Percentiles rank a stretch among this genome's conserved stretches.
Evolutionary conservation across 306 rosid species (phyloP).

Genomic region (Quercus gilva): DNA sequence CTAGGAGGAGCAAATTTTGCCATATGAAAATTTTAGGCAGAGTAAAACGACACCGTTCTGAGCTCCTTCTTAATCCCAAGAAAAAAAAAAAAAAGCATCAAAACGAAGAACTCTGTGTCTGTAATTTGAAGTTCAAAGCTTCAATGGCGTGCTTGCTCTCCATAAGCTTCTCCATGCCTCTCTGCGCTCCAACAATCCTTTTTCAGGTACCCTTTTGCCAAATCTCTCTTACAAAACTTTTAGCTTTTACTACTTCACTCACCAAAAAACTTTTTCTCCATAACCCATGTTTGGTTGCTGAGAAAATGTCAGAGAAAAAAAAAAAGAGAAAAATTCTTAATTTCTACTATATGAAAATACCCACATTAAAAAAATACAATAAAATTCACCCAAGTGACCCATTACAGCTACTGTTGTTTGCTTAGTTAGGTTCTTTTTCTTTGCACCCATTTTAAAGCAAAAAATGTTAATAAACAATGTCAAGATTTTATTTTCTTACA

Average conservation of each 20-base stretch:
- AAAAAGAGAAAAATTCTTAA: background rate
- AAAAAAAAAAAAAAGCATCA: background rate
- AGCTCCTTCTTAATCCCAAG: background rate
- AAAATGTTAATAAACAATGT: too few relatives aligned
- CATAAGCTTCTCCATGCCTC: conserved; percentile 21
- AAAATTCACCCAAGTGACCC: background rate
- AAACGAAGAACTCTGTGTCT: background rate
- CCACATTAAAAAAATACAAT: background rate
- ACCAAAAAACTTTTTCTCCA: background rate
- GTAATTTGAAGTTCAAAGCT: background rate
- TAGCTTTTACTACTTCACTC: background rate
- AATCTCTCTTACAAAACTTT: background rate
- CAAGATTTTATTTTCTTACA: background rate
- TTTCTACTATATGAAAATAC: background rate
- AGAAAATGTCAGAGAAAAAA: background rate
- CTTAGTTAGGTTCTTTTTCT: background rate
- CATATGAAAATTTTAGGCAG: background rate
- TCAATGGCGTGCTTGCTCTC: conserved; percentile 39
- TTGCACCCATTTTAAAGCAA: background rate
- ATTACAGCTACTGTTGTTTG: background rate
- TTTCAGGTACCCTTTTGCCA: conserved; percentile 13
- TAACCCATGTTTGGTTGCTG: background rate
- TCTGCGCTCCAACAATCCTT: conserved; percentile 12
- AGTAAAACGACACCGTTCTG: background rate
- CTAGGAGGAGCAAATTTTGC: background rate